Evolutionary conservation across 1,139 yeast species (phyloP).

Genomic region (Yarrowia galli): DNA sequence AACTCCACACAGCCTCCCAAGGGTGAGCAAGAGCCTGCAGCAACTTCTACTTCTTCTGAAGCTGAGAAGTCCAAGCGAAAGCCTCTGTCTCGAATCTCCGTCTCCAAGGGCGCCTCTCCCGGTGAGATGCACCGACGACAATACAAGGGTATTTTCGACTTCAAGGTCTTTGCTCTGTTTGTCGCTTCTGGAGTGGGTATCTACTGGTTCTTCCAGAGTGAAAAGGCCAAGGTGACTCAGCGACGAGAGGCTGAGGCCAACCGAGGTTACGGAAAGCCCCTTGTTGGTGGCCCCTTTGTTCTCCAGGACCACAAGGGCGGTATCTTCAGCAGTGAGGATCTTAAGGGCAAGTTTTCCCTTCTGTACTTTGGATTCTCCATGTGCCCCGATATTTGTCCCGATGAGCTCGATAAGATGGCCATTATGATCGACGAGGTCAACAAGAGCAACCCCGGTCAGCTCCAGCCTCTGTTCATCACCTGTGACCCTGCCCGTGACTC

Average conservation of each 20-base stretch:
- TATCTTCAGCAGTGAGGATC: constrained; percentile 74
- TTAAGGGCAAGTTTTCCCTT: constrained; percentile 78
- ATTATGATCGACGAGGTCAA: constrained; percentile 69
- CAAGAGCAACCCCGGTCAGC: constrained; percentile 53
- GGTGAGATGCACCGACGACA: constrained; percentile 40
- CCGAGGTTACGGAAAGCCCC: constrained; percentile 88
- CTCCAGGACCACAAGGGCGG: constrained; percentile 74
- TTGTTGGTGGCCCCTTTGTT: constrained; percentile 88
- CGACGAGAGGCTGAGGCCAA: constrained; percentile 82
- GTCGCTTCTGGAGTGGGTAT: constrained; percentile 72
- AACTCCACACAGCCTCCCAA: constrained; percentile 34
- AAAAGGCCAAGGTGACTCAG: constrained; percentile 73
- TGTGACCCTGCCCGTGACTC: constrained; percentile 96
- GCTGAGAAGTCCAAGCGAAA: constrained; percentile 8
- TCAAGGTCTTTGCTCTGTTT: constrained; percentile 81
- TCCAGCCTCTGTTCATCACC: constrained; percentile 86
- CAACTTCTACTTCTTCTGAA: background rate
- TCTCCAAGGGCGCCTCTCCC: constrained; percentile 39
- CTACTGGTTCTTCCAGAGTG: constrained; percentile 71
- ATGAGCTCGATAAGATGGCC: constrained; percentile 90
- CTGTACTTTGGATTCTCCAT: constrained; percentile 94
- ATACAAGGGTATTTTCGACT: constrained; percentile 70
- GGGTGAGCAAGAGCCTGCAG: background rate
- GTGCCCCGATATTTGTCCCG: constrained; percentile 98
- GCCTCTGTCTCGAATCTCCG: constrained; percentile 38